Base-by-base conservation (phyloP, 208 protist species). In the Trichomonas vaginalis region DNA sequence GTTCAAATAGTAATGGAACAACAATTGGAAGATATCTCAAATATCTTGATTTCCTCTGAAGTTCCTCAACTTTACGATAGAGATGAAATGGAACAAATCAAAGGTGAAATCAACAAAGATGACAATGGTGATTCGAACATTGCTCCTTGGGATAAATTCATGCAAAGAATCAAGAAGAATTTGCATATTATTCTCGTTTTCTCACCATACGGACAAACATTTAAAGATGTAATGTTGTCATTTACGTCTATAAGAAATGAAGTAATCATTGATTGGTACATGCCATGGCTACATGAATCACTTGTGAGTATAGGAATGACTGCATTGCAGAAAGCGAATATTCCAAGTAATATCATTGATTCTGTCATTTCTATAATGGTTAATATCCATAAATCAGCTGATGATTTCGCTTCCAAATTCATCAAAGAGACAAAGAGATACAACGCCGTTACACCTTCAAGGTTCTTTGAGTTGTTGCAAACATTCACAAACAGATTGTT, bases 371-470 rank as follows among this genome's bases (percentile, higher is more conserved):
- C 61, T 23, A 95, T 96, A 90, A 96, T 96, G 95, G 96, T 96
- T 0, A 95, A 96, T 40, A 96, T 97, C n/a, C 96, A 97, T 95
- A 96, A 98, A 80, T 97, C 97, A 51, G 98, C 99, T 27, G 99
- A 98, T 83, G 98, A 99, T 95, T 97, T 97, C 56, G 98, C 97
- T 96, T 97, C 98, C 87, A 97, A 98, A 56, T 99, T 99, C 97
- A 98, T 98, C 88, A 95, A 97, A 39, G 97, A 98, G 87, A 98
- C 99, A 96, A 98, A 98, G 96, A 97, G 99, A 79, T 98, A 98
- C 96, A 98, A 98, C 83, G 99, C 99, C 97, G 99, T 98, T n/a
- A 99, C 99, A 40, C 99, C 99, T 87, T 99, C 99, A 97, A 98
- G 98, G 8, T 99, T 99, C 97, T 97, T 99, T 37, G 99, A 99